A percentile compares a stretch with the other conserved stretches of the same genome.
phyloP scores from a whole-genome alignment of 306 rosid species.

The Geum urbanum region DNA sequence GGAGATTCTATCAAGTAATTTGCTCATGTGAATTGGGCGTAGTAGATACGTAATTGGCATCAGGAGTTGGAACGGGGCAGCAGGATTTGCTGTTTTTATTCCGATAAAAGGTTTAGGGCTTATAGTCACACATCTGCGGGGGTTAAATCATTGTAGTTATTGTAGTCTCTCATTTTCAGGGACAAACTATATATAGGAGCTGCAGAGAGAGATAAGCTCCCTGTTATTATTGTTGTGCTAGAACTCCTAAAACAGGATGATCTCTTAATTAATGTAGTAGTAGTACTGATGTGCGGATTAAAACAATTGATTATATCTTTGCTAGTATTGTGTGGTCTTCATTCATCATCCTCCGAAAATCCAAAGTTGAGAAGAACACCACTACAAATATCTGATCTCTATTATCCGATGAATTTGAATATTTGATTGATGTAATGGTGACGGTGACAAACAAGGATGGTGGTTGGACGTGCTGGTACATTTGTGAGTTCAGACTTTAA shows the following conservation, averaged over 20 bases:
- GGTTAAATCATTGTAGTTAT: not conserved
- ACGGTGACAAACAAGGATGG: not conserved
- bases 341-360: not conserved
- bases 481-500: not conserved
- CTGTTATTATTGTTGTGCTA: not conserved
- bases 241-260: not conserved
- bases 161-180: not conserved
- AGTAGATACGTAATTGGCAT: not conserved
- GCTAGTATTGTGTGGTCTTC: not conserved
- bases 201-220: not conserved
- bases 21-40: not conserved
- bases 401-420: not conserved
- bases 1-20: not conserved
- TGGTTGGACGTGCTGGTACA: not conserved
- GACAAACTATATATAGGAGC: too few species aligned
- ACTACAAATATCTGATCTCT: not conserved
- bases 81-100: not conserved
- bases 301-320: not conserved
- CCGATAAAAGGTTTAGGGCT: slow-evolving; percentile 9
- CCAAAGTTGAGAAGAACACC: not conserved
- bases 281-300: not conserved
- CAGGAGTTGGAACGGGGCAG: not conserved
- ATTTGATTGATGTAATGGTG: not conserved
- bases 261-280: not conserved
- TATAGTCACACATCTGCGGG: not conserved